Evolutionary conservation across 106 monocot species (phyloP).

Genomic region (Platanthera guangdongensis): DNA sequence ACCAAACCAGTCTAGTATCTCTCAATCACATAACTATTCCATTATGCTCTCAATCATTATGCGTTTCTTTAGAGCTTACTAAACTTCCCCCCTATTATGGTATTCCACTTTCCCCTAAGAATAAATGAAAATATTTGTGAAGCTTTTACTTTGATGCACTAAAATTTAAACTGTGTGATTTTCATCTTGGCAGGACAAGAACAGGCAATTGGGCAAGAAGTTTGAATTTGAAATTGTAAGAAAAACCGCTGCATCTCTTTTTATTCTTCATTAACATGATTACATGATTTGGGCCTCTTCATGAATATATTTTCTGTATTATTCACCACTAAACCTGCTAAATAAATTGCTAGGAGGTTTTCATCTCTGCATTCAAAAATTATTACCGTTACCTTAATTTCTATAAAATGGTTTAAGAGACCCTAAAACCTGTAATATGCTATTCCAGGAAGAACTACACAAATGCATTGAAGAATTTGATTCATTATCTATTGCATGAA

Average conservation of each 20-base stretch:
- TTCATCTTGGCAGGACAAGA: not conserved
- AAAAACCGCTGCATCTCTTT: not conserved
- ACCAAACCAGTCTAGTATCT: too few relatives aligned
- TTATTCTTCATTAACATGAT: not conserved
- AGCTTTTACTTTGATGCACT: not conserved
- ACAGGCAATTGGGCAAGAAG: constrained; percentile 1
- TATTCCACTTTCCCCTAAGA: too few relatives aligned
- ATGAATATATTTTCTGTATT: not conserved
- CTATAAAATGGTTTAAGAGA: not conserved
- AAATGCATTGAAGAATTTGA: too few relatives aligned
- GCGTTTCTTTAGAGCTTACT: too few relatives aligned
- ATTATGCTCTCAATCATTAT: too few relatives aligned
- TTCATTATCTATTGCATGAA: too few relatives aligned
- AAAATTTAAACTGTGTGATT: not conserved
- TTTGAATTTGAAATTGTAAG: not conserved
- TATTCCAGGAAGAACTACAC: too few relatives aligned
- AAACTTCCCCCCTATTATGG: too few relatives aligned
- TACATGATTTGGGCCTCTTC: not conserved
- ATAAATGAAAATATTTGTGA: not conserved
- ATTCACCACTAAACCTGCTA: not conserved
- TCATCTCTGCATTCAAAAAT: not conserved
- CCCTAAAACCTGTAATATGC: not conserved
- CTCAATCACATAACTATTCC: too few relatives aligned
- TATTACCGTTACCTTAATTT: not conserved
- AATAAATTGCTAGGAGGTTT: not conserved